Percentiles rank a stretch among this genome's conserved stretches.
These are phyloP conservation scores for Exophiala sp. DNA, from an alignment of 2,329 filamentous ascomycete species.

Conservation along the genomic window DNA sequence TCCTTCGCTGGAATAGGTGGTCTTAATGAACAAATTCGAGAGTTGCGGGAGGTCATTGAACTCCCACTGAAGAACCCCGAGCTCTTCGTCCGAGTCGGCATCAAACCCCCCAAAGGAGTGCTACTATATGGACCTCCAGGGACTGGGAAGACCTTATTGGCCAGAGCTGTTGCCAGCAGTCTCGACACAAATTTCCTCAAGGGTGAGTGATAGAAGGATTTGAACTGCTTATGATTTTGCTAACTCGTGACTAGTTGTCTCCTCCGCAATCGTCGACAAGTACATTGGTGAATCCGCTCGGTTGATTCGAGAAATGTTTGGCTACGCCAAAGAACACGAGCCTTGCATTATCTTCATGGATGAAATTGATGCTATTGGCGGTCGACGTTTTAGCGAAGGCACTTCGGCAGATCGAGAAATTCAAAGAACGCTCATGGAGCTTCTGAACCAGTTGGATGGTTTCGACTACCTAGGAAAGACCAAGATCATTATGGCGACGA, in stretches of 20 bases:
- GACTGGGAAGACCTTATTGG: slow-evolving; percentile 92
- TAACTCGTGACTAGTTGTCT: slow-evolving; percentile 64
- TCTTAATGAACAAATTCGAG: slow-evolving; percentile 95
- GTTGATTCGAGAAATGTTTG: slow-evolving; percentile 98
- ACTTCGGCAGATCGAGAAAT: slow-evolving; percentile 98
- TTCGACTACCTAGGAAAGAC: slow-evolving; percentile 99
- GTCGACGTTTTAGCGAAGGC: slow-evolving; percentile 91
- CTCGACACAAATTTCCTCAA: slow-evolving; percentile 98
- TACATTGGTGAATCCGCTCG: slow-evolving; percentile 98
- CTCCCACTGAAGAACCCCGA: slow-evolving; percentile 97
- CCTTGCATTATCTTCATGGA: slow-evolving; percentile 99
- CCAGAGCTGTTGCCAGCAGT: slow-evolving; percentile 90
- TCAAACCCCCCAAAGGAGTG: slow-evolving; percentile 98
- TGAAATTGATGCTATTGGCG: slow-evolving; percentile 98
- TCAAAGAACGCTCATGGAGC: slow-evolving; percentile 95
- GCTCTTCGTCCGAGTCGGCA: slow-evolving; percentile 90
- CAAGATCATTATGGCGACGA: slow-evolving; percentile 99
- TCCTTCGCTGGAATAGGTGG: slow-evolving; percentile 97
- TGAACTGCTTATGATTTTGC: neutral
- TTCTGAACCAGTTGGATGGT: slow-evolving; percentile 95
- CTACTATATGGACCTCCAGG: slow-evolving; percentile 92
- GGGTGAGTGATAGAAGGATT: slow-evolving; percentile 51
- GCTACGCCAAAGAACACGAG: slow-evolving; percentile 98
- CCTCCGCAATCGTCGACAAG: slow-evolving; percentile 98
- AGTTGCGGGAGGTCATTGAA: slow-evolving; percentile 95